These are phyloP conservation scores for Protea cynaroides DNA, from an alignment of 164 flowering plant species.

Conservation along the genomic window DNA sequence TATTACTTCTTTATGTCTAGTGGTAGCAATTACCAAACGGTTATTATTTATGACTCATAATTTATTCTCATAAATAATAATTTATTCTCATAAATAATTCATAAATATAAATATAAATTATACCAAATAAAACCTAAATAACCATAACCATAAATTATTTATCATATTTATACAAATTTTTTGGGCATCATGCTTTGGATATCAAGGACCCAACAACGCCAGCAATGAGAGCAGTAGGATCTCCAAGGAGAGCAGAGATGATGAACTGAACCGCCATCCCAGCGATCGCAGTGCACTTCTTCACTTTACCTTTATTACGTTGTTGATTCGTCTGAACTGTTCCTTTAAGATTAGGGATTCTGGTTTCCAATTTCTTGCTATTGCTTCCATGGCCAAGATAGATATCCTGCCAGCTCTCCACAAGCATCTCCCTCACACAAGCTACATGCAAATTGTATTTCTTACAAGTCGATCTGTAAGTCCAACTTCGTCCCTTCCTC, in stretches of 20 bases:
- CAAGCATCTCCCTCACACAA: conserved; percentile 59
- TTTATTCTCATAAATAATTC: too few species aligned
- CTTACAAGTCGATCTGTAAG: conserved; percentile 49
- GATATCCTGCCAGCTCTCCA: conserved; percentile 52
- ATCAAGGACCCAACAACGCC: conserved; percentile 52
- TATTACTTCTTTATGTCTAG: too few species aligned
- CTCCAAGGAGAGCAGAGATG: conserved; percentile 62
- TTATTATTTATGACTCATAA: too few species aligned
- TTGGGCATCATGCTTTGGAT: conserved; percentile 15
- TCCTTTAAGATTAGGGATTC: conserved; percentile 40
- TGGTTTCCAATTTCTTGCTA: conserved; percentile 18
- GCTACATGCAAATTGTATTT: conserved; percentile 59
- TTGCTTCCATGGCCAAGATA: conserved; percentile 19
- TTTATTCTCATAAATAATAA: too few species aligned
- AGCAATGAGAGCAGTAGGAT: conserved; percentile 61
- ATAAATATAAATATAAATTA: too few species aligned
- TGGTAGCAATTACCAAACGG: too few species aligned
- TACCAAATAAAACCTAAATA: too few species aligned
- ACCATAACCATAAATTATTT: too few species aligned
- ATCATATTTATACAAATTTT: too few species aligned
- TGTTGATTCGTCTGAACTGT: conserved; percentile 22
- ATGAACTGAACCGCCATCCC: conserved; percentile 53
- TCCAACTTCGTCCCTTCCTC: conserved; percentile 63
- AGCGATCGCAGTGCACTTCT: conserved; percentile 56
- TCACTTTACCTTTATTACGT: conserved; percentile 31